These are phyloP conservation scores for Lojkania enalia DNA, from an alignment of 2,329 filamentous ascomycete species.

Conservation along the genomic window DNA sequence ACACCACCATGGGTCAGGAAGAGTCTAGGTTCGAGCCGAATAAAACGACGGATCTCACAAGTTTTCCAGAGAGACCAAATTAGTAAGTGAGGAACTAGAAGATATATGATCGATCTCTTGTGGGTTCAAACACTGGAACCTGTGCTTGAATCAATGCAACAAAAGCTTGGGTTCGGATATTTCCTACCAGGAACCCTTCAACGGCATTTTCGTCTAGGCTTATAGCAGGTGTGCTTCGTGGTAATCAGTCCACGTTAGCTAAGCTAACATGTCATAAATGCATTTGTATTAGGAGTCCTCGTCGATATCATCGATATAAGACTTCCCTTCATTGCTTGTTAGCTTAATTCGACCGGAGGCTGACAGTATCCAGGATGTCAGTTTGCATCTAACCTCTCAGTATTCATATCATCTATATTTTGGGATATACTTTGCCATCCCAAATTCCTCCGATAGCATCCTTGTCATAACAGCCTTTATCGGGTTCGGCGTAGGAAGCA, in stretches of 20 bases:
- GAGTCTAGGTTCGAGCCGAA: too few species aligned
- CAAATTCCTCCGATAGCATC: conserved; percentile 55
- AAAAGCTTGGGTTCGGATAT: conserved; percentile 58
- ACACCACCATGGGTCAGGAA: too few species aligned
- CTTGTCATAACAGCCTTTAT: conserved; percentile 59
- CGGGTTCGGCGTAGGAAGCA: conserved; percentile 55
- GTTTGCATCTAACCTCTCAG: conserved; percentile 63
- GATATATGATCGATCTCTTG: conserved; percentile 59
- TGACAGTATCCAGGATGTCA: conserved; percentile 28
- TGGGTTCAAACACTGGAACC: conserved; percentile 64
- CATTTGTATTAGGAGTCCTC: conserved; percentile 60
- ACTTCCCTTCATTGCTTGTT: too few species aligned
- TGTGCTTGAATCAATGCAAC: conserved; percentile 57
- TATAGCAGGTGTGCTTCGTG: conserved; percentile 48
- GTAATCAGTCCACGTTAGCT: neutral
- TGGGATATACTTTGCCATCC: conserved; percentile 56
- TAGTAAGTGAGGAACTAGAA: too few species aligned
- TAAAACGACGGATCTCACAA: too few species aligned
- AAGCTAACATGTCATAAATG: conserved; percentile 23
- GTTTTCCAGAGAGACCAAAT: too few species aligned
- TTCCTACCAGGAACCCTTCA: conserved; percentile 55
- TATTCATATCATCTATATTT: conserved; percentile 59
- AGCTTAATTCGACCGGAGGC: too few species aligned
- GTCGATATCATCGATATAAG: conserved; percentile 58
- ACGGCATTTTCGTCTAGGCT: conserved; percentile 59